Evolutionary conservation across 148 eudicot genomes (phyloP).

Genomic region (Tetragonia tetragonoides): DNA sequence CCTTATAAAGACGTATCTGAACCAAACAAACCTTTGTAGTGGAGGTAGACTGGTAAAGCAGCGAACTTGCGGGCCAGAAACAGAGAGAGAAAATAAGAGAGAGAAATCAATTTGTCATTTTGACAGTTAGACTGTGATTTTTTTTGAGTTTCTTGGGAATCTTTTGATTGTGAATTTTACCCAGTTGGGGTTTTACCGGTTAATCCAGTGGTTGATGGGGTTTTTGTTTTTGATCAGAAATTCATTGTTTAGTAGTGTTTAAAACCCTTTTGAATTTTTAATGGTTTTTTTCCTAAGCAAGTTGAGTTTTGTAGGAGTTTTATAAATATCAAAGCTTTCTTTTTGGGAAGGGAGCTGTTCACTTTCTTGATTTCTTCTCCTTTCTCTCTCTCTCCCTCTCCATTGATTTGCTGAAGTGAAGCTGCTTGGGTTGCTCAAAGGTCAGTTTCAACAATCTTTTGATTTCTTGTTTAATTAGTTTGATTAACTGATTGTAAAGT

Average conservation of each 20-base stretch:
- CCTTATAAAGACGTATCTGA: slow-evolving; percentile 13
- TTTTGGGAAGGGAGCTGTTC: neutral
- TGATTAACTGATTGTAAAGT: neutral
- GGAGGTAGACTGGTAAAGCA: too few relatives aligned
- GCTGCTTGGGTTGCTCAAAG: slow-evolving; percentile 14
- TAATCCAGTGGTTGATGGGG: slow-evolving; percentile 1
- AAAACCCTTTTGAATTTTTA: neutral
- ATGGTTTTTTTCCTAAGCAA: neutral
- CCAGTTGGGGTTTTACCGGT: slow-evolving; percentile 7
- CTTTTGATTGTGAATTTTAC: neutral
- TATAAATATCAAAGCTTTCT: neutral
- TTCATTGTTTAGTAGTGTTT: neutral
- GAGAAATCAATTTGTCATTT: slow-evolving; percentile 8
- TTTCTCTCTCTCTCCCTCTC: neutral
- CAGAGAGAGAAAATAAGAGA: neutral
- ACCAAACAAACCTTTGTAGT: neutral
- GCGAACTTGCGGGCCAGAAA: neutral
- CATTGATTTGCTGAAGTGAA: neutral
- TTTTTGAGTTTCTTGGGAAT: neutral
- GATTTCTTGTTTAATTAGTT: neutral
- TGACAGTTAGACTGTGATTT: neutral
- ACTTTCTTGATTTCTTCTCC: neutral
- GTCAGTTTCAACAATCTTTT: slow-evolving; percentile 18
- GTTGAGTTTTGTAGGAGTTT: neutral
- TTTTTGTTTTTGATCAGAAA: neutral